These are phyloP conservation scores for Candida sojae DNA, from an alignment of 1,139 yeast genomes.

Conservation along the genomic window DNA sequence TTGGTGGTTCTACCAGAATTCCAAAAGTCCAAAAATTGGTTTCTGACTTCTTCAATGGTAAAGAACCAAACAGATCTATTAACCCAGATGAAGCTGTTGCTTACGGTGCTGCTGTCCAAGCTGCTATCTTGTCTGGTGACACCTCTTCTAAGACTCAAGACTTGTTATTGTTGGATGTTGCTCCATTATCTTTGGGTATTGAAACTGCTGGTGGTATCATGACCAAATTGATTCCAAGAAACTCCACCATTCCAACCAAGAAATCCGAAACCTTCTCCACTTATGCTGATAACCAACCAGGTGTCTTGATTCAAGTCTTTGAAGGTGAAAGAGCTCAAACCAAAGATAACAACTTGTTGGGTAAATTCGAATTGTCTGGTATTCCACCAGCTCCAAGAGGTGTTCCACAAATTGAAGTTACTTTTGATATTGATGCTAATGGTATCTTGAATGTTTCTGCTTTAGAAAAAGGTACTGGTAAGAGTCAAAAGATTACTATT, in stretches of 20 bases:
- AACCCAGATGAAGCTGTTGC: constrained; percentile 99
- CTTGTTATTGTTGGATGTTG: constrained; percentile 82
- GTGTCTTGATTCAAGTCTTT: constrained; percentile 91
- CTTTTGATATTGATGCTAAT: constrained; percentile 91
- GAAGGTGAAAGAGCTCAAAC: constrained; percentile 98
- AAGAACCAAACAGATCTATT: constrained; percentile 91
- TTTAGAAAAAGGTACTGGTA: constrained; percentile 93
- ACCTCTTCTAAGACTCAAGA: constrained; percentile 73
- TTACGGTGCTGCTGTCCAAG: constrained; percentile 98
- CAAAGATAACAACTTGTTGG: constrained; percentile 91
- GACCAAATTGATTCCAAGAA: constrained; percentile 96
- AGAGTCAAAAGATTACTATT: constrained; percentile 51
- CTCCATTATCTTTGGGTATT: constrained; percentile 93
- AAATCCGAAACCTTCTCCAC: constrained; percentile 97
- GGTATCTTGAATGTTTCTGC: constrained; percentile 96
- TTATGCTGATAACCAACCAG: constrained; percentile 96
- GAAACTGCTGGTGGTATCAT: constrained; percentile 98
- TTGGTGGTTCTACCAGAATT: constrained; percentile 99
- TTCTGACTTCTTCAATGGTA: constrained; percentile 97
- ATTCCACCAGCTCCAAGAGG: constrained; percentile 99
- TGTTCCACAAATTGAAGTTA: constrained; percentile 95
- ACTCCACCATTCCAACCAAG: constrained; percentile 95
- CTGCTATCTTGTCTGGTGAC: constrained; percentile 78
- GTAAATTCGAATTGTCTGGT: constrained; percentile 93
- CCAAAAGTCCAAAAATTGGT: constrained; percentile 98